Percentiles rank a stretch among this genome's conserved stretches.
Evolutionary conservation across 2,329 filamentous ascomycete species (phyloP).

Genomic region (Calonectria crousiana): DNA sequence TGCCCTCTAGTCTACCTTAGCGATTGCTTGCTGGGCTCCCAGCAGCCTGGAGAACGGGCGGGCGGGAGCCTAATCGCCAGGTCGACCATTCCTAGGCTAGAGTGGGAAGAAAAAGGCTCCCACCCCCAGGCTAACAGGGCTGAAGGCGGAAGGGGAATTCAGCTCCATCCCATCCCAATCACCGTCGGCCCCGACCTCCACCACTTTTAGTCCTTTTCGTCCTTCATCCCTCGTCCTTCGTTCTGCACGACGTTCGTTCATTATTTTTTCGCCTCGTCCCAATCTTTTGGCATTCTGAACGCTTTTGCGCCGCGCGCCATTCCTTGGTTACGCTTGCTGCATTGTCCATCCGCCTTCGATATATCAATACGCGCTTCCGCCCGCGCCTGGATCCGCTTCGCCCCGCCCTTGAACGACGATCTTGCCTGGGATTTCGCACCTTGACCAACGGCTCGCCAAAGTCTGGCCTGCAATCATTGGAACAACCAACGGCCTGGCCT

Average conservation of each 20-base stretch:
- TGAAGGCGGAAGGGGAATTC: slow-evolving; percentile 13
- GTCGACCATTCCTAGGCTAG: background rate
- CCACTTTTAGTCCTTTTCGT: slow-evolving; percentile 19
- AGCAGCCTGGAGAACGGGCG: background rate
- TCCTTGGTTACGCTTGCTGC: background rate
- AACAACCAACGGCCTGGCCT: background rate
- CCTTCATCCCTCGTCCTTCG: slow-evolving; percentile 13
- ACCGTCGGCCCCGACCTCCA: slow-evolving; percentile 10
- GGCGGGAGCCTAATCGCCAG: slow-evolving; percentile 3
- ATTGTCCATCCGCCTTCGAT: background rate
- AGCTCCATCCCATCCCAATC: slow-evolving; percentile 14
- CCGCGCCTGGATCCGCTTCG: background rate
- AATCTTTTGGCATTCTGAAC: background rate
- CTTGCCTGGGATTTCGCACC: background rate
- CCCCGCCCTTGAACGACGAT: slow-evolving; percentile 12
- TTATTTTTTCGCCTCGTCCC: background rate
- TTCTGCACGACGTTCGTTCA: slow-evolving; percentile 13
- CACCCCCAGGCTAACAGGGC: slow-evolving; percentile 8
- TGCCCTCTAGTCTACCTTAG: background rate
- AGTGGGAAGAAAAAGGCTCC: background rate
- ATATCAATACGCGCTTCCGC: background rate
- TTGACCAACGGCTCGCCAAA: background rate
- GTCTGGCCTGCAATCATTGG: background rate
- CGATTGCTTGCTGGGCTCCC: background rate
- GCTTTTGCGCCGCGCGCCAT: background rate